phyloP scores from a whole-genome alignment of 2,329 filamentous ascomycete species.

The Neonectria ditissima region DNA sequence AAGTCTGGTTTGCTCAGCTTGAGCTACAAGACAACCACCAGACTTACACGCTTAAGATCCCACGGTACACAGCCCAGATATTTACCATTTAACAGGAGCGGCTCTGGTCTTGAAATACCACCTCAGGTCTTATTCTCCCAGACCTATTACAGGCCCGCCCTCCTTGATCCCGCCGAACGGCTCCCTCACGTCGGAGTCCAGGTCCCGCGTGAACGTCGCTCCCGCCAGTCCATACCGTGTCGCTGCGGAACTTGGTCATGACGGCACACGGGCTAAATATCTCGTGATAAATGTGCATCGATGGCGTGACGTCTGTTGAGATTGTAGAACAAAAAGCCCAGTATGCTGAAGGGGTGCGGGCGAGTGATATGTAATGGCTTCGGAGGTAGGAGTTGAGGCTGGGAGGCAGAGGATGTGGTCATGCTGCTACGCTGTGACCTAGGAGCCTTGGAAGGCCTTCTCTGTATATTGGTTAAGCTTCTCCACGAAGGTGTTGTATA shows the following conservation, averaged over 20 bases:
- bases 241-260: constrained; percentile 43
- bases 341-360: constrained; percentile 26
- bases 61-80: background rate
- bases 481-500: constrained; percentile 71
- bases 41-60: background rate
- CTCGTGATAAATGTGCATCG: constrained; percentile 43
- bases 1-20: background rate
- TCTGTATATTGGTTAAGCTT: constrained; percentile 69
- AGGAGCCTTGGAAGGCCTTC: constrained; percentile 73
- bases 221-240: constrained; percentile 66
- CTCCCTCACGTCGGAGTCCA: constrained; percentile 46
- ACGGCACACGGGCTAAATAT: constrained; percentile 49
- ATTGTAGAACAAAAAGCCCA: constrained; percentile 48
- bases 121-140: constrained; percentile 46
- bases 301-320: constrained; percentile 41
- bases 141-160: constrained; percentile 48
- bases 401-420: constrained; percentile 75
- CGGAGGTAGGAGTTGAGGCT: constrained; percentile 71
- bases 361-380: constrained; percentile 61
- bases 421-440: constrained; percentile 73
- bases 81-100: constrained; percentile 47
- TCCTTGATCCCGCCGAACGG: constrained; percentile 51
- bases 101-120: constrained; percentile 47
- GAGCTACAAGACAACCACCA: constrained; percentile 1
- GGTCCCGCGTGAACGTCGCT: constrained; percentile 66